A percentile compares a stretch with the other conserved stretches of the same genome.
Conservation (phyloP, 805 yeast genomes). For the Saccharomyces paradoxus region DNA sequence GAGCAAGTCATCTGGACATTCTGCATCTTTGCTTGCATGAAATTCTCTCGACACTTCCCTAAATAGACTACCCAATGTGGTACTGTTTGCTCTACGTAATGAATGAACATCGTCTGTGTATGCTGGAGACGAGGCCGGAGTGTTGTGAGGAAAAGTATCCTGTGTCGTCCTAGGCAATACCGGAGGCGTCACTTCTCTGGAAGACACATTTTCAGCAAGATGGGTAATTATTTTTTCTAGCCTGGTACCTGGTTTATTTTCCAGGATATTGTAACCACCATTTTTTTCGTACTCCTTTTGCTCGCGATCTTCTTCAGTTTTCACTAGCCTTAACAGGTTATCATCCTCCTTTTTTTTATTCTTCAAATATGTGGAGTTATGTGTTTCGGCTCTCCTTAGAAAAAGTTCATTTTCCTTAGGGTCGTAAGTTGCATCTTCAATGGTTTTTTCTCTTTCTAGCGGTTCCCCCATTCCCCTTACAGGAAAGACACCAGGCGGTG, state of each 20-base stretch:
- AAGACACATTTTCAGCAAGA: slow-evolving; percentile 8
- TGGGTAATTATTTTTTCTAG: slow-evolving; percentile 28
- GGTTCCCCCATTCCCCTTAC: slow-evolving; percentile 73
- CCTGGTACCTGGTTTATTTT: slow-evolving; percentile 30
- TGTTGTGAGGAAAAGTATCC: slow-evolving; percentile 16
- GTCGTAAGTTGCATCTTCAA: slow-evolving; percentile 37
- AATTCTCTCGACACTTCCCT: not conserved
- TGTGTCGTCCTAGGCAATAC: slow-evolving; percentile 22
- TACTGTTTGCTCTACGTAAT: not conserved
- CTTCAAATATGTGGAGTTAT: not conserved
- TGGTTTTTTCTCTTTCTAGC: slow-evolving; percentile 44
- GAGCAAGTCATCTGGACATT: not conserved
- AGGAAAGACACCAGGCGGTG: slow-evolving; percentile 76
- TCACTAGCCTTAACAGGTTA: not conserved
- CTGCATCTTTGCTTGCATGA: not conserved
- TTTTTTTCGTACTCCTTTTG: slow-evolving; percentile 20
- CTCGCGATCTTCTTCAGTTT: slow-evolving; percentile 20
- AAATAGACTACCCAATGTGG: not conserved
- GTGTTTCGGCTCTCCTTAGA: not conserved
- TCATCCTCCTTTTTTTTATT: slow-evolving; percentile 5
- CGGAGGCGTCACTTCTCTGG: not conserved
- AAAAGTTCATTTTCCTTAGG: not conserved
- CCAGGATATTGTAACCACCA: slow-evolving; percentile 29
- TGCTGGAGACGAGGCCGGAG: slow-evolving; percentile 2
- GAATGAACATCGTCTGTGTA: not conserved